Base-by-base conservation (phyloP, 805 yeast genomes). In the Yamadazyma akitaensis region DNA sequence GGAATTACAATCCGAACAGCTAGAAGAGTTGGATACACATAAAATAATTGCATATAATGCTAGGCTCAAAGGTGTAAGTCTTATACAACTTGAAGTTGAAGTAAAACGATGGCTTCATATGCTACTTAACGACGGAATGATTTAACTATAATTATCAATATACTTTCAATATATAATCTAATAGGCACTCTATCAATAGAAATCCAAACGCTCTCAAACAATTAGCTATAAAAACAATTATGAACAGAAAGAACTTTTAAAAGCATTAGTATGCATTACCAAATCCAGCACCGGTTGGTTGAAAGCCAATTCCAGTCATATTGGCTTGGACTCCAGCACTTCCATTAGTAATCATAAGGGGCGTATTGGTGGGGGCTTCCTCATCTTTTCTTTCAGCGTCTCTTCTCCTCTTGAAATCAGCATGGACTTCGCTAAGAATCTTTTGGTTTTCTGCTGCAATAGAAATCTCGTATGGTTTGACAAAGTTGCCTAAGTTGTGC, bases 391-490 rank as follows among this genome's bases (percentile, higher is more conserved):
- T 70, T 54, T 79, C 84, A 48, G 80, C 76, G 40, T 78, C 80
- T 58, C 80, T 81, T 67, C 94, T 82, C 55, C 73, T 82, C 61
- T 83, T 81, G 64, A 88, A 76, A 59, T 88, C 94, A 44, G 74
- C 73, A 54, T 85, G 75, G 43, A 91, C 73, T 63, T 77, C 85
- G 54, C 79, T 72, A 51, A 90, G 65, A 51, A 79, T 75, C 55
- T 76, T 80, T 55, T 79, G 80, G 67, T 87, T 90, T 67, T 92
- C 97, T 57, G 84, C 84, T 59, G 84, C 81, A 53, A 86, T 72
- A 36, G 96, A 85, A 61, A 94, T 89, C 65, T 82, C 85, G 68
- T 90, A 94, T 45, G 99, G 99, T 74, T 87, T 91, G 54, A 87
- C 84, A 71, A 84, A 88, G 65, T 91, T 92, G 53, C 72, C 80